phyloP scores from a whole-genome alignment of 306 rosid species.

The Citrullus mucosospermus region DNA sequence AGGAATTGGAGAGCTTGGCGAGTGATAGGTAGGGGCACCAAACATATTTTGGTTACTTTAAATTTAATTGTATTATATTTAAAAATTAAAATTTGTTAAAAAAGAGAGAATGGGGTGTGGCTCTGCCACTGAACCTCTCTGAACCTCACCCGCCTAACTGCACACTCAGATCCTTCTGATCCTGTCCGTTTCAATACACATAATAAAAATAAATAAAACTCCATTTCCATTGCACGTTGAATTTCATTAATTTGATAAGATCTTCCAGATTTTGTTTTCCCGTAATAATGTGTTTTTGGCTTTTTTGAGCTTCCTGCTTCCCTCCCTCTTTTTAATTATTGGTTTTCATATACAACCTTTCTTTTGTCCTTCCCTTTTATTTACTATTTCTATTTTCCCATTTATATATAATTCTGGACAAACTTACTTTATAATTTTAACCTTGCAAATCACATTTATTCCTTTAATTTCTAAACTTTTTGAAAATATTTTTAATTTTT shows the following conservation, averaged over 20 bases:
- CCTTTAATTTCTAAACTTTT: too few species aligned
- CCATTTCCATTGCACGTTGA: conserved; percentile 7
- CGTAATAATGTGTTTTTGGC: background rate
- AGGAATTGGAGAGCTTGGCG: background rate
- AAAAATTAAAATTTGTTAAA: background rate
- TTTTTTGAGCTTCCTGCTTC: background rate
- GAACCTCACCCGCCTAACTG: background rate
- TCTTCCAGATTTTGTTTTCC: background rate
- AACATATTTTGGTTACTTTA: background rate
- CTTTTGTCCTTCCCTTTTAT: background rate
- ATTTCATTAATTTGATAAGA: background rate
- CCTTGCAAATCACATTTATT: too few species aligned
- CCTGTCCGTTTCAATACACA: too few species aligned
- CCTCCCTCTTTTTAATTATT: background rate
- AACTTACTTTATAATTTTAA: too few species aligned
- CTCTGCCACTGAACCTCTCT: background rate
- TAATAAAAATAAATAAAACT: background rate
- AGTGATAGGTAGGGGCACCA: background rate
- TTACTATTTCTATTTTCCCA: too few species aligned
- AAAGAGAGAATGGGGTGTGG: background rate
- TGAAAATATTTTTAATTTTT: too few species aligned
- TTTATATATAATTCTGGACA: too few species aligned
- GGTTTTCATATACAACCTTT: background rate
- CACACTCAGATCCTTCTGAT: conserved; percentile 14
- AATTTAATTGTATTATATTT: background rate